Evolutionary conservation across 108 stramenopile species (phyloP), one percentile per base, ranked within the genome.

Genomic region (Cyclotella sp.): DNA sequence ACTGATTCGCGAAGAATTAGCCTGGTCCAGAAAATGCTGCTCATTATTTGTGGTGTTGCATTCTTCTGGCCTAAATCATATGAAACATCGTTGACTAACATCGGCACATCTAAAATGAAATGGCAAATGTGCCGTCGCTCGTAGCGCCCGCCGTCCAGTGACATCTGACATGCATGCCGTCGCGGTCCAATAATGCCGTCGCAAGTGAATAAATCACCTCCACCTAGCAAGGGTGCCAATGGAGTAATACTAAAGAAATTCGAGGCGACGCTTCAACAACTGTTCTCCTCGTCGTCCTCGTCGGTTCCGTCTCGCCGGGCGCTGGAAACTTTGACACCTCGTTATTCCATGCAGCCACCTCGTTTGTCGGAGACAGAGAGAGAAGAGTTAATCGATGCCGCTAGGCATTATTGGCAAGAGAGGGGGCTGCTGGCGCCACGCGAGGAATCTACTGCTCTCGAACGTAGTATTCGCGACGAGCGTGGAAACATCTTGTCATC

Each of bases 181-280:
- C 34, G 34, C 6, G 34, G 34, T 34, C 6, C 34, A 2, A 49
- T 49, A 2, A 49, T 49, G 15, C 15, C n/a, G 47, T n/a, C 47
- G 6, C 47, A 49, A 49, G 47, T 7, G n/a, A 41, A 63, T 41
- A 16, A 41, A 63, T 13, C 40, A 39, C 34, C 62, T 24, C 65
- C 49, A 42, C 19, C 51, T 16, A 52, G 66, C n/a, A 76, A 68
- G 29, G 89, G 89, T 19, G 74, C 82, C 22, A 77, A 87, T 13
- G 91, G 91, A 5, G 79, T 90, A 8, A 78, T 66, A 15, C 64
- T 92, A 14, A 92, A 90, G 63, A 77, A 76, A 12, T 92, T 89
- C 59, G 91, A 92, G 52, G 40, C 77, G 46, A 86, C 88, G 0
- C 52, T 89, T 18, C 73, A 67, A 14, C 82, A 87, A 8, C 28